Percentiles rank a stretch among this genome's conserved stretches.
Evolutionary conservation across 2,329 filamentous ascomycete genomes (phyloP).

Genomic region (Fusarium chuoi): DNA sequence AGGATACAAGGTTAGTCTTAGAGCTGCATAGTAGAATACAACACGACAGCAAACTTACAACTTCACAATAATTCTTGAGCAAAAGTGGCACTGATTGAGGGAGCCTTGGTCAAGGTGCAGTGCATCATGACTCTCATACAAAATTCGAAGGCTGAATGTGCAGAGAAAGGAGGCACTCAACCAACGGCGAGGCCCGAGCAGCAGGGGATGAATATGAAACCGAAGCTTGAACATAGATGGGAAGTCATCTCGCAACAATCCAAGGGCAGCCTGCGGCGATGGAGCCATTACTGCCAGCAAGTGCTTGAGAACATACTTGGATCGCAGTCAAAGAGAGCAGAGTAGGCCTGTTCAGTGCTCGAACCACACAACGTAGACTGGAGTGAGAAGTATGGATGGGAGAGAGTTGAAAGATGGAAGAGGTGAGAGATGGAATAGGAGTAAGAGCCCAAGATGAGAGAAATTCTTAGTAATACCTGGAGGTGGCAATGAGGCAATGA

Average conservation of each 20-base stretch:
- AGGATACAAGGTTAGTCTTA: no score
- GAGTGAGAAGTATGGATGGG: neutral
- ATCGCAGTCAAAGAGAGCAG: neutral
- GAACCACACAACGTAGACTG: accelerated
- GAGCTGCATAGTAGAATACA: no score
- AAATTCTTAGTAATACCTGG: neutral
- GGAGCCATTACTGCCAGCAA: neutral
- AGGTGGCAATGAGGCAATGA: neutral
- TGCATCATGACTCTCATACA: accelerated
- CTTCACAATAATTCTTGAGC: accelerated
- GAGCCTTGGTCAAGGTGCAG: neutral
- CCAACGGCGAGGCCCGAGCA: accelerated
- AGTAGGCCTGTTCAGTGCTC: accelerated
- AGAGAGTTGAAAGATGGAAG: neutral
- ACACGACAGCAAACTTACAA: neutral
- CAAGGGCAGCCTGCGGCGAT: no score
- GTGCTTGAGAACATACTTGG: neutral
- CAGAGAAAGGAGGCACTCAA: neutral
- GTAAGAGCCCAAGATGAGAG: neutral
- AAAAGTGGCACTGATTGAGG: neutral
- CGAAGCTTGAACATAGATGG: accelerated
- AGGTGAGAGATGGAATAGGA: no score
- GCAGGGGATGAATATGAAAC: accelerated
- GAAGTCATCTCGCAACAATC: neutral
- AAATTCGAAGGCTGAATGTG: accelerated